Base-by-base conservation (phyloP, 208 protist species). In the Wallacemonas sp. region DNA sequence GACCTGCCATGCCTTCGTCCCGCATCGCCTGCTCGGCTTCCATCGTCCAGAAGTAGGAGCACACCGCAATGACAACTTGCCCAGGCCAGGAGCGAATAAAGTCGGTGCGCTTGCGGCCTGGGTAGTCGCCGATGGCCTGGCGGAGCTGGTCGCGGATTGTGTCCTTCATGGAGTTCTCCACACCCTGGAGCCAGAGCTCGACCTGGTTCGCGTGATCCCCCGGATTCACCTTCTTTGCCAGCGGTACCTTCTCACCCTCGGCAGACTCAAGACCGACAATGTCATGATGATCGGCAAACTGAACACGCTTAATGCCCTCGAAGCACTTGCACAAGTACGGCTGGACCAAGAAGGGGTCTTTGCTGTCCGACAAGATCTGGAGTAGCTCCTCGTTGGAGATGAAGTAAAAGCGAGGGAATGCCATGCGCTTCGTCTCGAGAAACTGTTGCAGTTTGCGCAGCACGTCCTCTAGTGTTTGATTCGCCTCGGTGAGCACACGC, bases 391-490 rank as follows among this genome's bases (percentile, higher is more conserved):
- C 93, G 72, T 97, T 97, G 14, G 94, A 97, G 49, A 98, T 94
- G 71, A 99, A 98, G 75, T 98, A 99, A 81, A 99, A 99, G 58
- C 98, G 85, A 8, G 96, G 95, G 73, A 98, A 98, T 27, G 84
- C 84, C 82, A 97, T 95, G 21, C 98, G 86, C 86, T 99, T 99
- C 36, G 97, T 98, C 73, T 99, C 97, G 1, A 99, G 84, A 75
- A 99, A 99, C 81, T 98, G 90, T 66, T 99, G 96, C 56, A 99
- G 85, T 64, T 98, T 97, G 60, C 97, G 95, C 46, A 98, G 90
- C 49, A 99, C 97, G 27, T 91, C 75, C 31, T 99, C 98, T 3
- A 99, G 80, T 17, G 94, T 89, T 30, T 94, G 76, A 75, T 98
- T 98, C 53, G 82, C 91, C 38, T 95, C 89, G 38, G 82, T 72